These are phyloP conservation scores for Colletotrichum spinosum DNA, from an alignment of 2,329 filamentous ascomycete species.

Conservation along the genomic window DNA sequence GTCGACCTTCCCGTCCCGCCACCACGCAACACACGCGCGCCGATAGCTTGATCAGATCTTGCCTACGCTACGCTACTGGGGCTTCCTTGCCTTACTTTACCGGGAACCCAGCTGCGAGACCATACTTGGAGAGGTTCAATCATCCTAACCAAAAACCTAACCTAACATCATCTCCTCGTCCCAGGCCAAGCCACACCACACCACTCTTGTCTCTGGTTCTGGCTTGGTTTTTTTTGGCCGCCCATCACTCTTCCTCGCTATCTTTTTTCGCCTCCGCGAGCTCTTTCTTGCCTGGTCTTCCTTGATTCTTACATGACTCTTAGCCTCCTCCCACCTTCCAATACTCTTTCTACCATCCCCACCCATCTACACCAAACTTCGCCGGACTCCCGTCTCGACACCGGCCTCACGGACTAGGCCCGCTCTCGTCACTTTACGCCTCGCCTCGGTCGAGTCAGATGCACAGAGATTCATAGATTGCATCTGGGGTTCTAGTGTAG, in stretches of 20 bases:
- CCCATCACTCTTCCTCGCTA: slow-evolving; percentile 28
- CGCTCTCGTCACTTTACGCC: slow-evolving; percentile 25
- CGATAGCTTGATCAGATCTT: slow-evolving; percentile 41
- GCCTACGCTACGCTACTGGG: not conserved
- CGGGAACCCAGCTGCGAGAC: slow-evolving; percentile 33
- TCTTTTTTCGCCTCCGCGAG: slow-evolving; percentile 15
- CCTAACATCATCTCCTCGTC: slow-evolving; percentile 33
- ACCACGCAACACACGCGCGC: slow-evolving; percentile 37
- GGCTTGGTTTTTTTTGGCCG: slow-evolving; percentile 19
- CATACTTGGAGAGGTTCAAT: slow-evolving; percentile 19
- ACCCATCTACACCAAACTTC: slow-evolving; percentile 32
- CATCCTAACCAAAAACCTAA: slow-evolving; percentile 28
- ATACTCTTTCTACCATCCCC: slow-evolving; percentile 30
- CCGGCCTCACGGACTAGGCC: slow-evolving; percentile 34
- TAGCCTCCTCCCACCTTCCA: slow-evolving; percentile 32
- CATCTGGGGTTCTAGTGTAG: slow-evolving; percentile 39
- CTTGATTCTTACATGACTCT: slow-evolving; percentile 37
- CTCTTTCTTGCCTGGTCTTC: slow-evolving; percentile 33
- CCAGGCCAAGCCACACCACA: slow-evolving; percentile 36
- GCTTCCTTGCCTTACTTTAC: not conserved
- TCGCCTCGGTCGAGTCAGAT: slow-evolving; percentile 38
- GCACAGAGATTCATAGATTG: slow-evolving; percentile 37
- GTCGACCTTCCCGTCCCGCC: slow-evolving; percentile 38
- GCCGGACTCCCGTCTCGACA: slow-evolving; percentile 35
- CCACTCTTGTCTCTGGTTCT: slow-evolving; percentile 29